Percentiles rank a stretch among this genome's conserved stretches.
Evolutionary conservation across 2,329 filamentous ascomycete genomes (phyloP).

Genomic region (Colletotrichum lentis): DNA sequence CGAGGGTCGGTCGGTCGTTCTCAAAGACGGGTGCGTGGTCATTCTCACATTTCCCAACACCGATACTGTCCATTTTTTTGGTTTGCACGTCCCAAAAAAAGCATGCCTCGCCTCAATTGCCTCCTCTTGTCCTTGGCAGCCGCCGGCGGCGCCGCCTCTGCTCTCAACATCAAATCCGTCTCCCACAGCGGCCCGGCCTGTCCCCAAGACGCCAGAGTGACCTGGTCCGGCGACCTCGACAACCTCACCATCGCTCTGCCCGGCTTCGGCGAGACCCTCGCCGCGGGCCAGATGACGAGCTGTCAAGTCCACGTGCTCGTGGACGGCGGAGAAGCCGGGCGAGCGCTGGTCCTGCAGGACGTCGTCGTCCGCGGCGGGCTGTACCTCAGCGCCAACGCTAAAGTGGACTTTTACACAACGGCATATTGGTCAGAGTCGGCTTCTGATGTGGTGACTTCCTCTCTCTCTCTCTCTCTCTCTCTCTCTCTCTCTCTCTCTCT

Average conservation of each 20-base stretch:
- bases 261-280: conserved; percentile 49
- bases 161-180: conserved; percentile 21
- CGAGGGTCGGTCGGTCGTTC: neutral
- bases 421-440: conserved; percentile 34
- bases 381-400: conserved; percentile 27
- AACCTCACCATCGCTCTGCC: conserved; percentile 51
- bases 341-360: conserved; percentile 28
- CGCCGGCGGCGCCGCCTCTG: conserved; percentile 5
- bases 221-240: conserved; percentile 37
- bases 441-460: conserved; percentile 21
- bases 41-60: neutral
- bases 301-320: conserved; percentile 34
- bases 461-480: neutral
- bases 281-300: conserved; percentile 45
- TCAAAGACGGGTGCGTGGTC: too few relatives aligned
- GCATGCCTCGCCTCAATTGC: neutral
- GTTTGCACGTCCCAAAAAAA: too few relatives aligned
- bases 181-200: conserved; percentile 31
- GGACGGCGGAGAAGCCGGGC: conserved; percentile 30
- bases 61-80: neutral
- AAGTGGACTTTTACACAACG: conserved; percentile 29
- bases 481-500: neutral
- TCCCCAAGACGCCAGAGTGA: conserved; percentile 25
- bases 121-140: neutral
- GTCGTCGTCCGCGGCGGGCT: conserved; percentile 28